phyloP scores from a whole-genome alignment of 2,329 filamentous ascomycete species.

The Ascochyta viciae-villosae region DNA sequence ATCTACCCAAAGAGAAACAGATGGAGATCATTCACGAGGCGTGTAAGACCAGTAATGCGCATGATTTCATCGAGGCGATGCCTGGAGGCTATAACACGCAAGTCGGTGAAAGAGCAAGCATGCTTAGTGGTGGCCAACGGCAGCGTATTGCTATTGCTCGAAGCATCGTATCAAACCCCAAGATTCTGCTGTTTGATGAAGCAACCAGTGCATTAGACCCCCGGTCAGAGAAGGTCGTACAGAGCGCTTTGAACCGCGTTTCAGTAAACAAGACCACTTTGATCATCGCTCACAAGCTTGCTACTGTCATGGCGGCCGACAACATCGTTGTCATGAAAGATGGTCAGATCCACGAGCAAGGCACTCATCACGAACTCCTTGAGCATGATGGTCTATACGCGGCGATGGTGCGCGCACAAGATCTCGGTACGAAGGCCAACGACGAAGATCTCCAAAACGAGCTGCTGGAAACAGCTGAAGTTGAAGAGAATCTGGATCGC shows the following conservation, averaged over 20 bases:
- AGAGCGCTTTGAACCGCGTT: slow-evolving; percentile 3
- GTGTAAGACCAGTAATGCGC: slow-evolving; percentile 74
- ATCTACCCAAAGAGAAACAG: slow-evolving; percentile 7
- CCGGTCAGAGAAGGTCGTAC: slow-evolving; percentile 41
- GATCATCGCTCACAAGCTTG: slow-evolving; percentile 52
- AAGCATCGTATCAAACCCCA: slow-evolving; percentile 32
- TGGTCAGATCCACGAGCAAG: slow-evolving; percentile 50
- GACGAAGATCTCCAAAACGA: slow-evolving; percentile 4
- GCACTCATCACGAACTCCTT: slow-evolving; percentile 33
- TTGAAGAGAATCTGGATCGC: slow-evolving; percentile 4
- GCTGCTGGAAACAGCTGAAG: slow-evolving; percentile 1
- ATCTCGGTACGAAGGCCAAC: slow-evolving; percentile 33
- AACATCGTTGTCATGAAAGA: slow-evolving; percentile 51
- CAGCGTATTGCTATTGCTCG: slow-evolving; percentile 71
- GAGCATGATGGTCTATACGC: slow-evolving; percentile 22
- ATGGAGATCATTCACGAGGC: slow-evolving; percentile 9
- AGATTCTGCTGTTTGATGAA: slow-evolving; percentile 21
- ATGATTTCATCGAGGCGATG: slow-evolving; percentile 81
- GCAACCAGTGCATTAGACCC: slow-evolving; percentile 14
- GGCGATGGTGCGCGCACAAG: slow-evolving; percentile 27
- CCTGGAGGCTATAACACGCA: slow-evolving; percentile 79
- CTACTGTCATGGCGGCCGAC: slow-evolving; percentile 49
- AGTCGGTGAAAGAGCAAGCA: slow-evolving; percentile 74
- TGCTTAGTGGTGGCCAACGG: slow-evolving; percentile 76
- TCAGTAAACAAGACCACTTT: slow-evolving; percentile 47